Evolutionary conservation across 2,329 filamentous ascomycete species (phyloP).

Genomic region (Ascochyta pisi): DNA sequence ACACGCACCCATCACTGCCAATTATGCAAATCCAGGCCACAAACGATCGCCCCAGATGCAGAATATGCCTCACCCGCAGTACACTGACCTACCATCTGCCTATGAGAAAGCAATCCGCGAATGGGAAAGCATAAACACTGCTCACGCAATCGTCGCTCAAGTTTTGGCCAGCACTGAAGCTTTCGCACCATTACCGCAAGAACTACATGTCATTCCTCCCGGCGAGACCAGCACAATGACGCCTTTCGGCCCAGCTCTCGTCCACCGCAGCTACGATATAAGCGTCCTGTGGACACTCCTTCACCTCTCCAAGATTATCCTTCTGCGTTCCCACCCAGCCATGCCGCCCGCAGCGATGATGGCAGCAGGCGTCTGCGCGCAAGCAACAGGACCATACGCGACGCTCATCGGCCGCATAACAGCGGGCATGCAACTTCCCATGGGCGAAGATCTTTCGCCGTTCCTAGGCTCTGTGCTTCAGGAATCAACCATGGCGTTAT

Average conservation of each 20-base stretch:
- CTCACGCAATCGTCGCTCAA: constrained; percentile 71
- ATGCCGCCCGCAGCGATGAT: constrained; percentile 93
- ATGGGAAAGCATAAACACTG: constrained; percentile 76
- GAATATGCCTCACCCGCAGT: constrained; percentile 24
- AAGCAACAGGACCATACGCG: constrained; percentile 73
- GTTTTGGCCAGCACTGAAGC: constrained; percentile 69
- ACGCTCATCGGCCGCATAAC: constrained; percentile 80
- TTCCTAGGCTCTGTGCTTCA: constrained; percentile 80
- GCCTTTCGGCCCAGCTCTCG: constrained; percentile 81
- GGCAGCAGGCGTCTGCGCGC: constrained; percentile 79
- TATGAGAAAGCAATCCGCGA: constrained; percentile 76
- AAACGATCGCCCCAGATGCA: constrained; percentile 26
- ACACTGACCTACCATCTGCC: constrained; percentile 65
- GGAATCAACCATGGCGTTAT: constrained; percentile 81
- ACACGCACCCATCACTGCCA: constrained; percentile 52
- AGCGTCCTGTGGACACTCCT: constrained; percentile 87
- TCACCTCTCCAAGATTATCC: constrained; percentile 81
- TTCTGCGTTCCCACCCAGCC: constrained; percentile 81
- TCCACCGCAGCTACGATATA: constrained; percentile 87
- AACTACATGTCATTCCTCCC: constrained; percentile 65
- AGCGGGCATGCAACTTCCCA: constrained; percentile 66
- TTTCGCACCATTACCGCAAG: constrained; percentile 76
- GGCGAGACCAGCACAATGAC: constrained; percentile 55
- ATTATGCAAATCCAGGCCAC: constrained; percentile 46
- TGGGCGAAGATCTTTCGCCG: constrained; percentile 66